These are phyloP conservation scores for Pistacia atlantica DNA, from an alignment of 345 rosid species.

Conservation along the genomic window DNA sequence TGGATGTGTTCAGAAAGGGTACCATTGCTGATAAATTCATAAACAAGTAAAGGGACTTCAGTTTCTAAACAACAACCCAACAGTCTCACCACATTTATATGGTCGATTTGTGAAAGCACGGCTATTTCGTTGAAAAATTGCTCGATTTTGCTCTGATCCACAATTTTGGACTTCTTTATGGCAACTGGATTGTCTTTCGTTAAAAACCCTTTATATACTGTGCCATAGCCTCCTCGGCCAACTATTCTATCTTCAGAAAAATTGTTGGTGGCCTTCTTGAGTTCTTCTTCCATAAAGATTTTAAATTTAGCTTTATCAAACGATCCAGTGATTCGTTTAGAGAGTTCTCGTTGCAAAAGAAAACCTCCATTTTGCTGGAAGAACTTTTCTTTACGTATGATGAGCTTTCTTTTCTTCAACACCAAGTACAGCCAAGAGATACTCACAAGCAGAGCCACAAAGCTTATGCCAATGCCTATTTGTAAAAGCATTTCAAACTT, in stretches of 20 bases:
- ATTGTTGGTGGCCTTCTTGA: constrained; percentile 35
- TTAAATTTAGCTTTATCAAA: background rate
- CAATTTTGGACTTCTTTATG: constrained; percentile 25
- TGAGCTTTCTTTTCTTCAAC: constrained; percentile 11
- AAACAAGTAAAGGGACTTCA: background rate
- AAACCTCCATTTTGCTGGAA: constrained; percentile 31
- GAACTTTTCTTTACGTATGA: constrained; percentile 17
- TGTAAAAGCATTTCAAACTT: background rate
- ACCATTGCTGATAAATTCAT: constrained; percentile 16
- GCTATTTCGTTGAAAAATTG: constrained; percentile 27
- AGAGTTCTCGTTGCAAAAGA: constrained; percentile 21
- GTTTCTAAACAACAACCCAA: background rate
- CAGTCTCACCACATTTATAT: constrained; percentile 26
- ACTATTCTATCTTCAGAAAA: constrained; percentile 32
- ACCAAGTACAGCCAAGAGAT: constrained; percentile 14
- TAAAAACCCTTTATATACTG: constrained; percentile 19
- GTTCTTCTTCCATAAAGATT: constrained; percentile 30
- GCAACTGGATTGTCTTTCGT: constrained; percentile 11
- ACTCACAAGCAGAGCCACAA: background rate
- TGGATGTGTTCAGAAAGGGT: constrained; percentile 21
- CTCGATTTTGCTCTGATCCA: constrained; percentile 18
- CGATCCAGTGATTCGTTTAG: background rate
- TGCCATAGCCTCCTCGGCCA: constrained; percentile 37
- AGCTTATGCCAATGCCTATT: constrained; percentile 19
- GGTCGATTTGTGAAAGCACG: constrained; percentile 31